Conservation (phyloP, 1,284 basidiomycete genomes). For the Coniferiporia sulphurascens region DNA sequence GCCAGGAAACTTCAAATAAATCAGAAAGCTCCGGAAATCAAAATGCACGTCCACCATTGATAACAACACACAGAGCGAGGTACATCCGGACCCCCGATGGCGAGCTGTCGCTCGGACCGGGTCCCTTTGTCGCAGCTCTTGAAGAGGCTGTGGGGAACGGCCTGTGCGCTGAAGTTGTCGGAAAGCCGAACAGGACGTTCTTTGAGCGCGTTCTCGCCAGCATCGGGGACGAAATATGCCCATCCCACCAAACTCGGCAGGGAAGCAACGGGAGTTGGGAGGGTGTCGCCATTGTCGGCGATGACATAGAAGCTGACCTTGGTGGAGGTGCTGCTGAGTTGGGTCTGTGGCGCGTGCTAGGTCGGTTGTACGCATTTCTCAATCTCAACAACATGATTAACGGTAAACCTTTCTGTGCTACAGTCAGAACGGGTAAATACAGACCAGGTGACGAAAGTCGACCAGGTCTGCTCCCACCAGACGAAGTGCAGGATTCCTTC, state of each 20-base stretch:
- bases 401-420: neutral
- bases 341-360: constrained; percentile 59
- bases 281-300: constrained; percentile 54
- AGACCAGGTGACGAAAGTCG: constrained; percentile 49
- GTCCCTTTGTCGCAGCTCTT: constrained; percentile 62
- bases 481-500: constrained; percentile 51
- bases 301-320: constrained; percentile 62
- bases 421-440: constrained; percentile 64
- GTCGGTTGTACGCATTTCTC: constrained; percentile 30
- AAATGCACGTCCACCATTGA: constrained; percentile 32
- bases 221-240: constrained; percentile 29
- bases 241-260: constrained; percentile 1
- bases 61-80: constrained; percentile 55
- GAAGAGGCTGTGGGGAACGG: constrained; percentile 45
- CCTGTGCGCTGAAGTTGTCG: constrained; percentile 48
- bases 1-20: neutral
- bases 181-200: constrained; percentile 59
- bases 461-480: constrained; percentile 37
- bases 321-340: constrained; percentile 58
- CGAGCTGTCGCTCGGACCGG: constrained; percentile 59
- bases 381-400: constrained; percentile 13
- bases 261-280: constrained; percentile 20
- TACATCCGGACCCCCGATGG: constrained; percentile 41
- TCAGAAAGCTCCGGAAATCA: constrained; percentile 27
- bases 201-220: constrained; percentile 53